A percentile compares a stretch with the other conserved stretches of the same genome.
phyloP scores from a whole-genome alignment of 2,329 filamentous ascomycete species.

The Talaromyces atroroseus region DNA sequence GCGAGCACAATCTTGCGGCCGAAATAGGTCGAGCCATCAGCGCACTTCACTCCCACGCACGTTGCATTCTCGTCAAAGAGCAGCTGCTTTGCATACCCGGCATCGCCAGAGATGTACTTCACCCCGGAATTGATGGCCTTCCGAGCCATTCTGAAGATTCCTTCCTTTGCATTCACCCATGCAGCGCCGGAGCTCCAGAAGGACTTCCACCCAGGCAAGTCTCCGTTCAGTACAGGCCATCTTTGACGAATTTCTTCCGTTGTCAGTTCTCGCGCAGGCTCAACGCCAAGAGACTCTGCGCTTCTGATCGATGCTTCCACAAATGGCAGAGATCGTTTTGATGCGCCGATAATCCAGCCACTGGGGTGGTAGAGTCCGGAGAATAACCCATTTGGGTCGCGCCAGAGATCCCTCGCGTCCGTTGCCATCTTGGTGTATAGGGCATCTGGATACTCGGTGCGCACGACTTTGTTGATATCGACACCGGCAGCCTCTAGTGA shows the following conservation, averaged over 20 bases:
- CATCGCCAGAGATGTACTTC: slow-evolving; percentile 40
- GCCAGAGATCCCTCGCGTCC: neutral
- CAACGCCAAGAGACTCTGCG: slow-evolving; percentile 6
- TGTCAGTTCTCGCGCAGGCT: slow-evolving; percentile 15
- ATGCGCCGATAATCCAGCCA: slow-evolving; percentile 18
- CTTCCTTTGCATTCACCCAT: slow-evolving; percentile 17
- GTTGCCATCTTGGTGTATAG: slow-evolving; percentile 4
- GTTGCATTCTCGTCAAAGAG: slow-evolving; percentile 35
- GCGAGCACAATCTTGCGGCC: slow-evolving; percentile 45
- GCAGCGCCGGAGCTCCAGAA: slow-evolving; percentile 19
- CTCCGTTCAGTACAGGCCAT: slow-evolving; percentile 41
- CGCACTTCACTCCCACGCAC: slow-evolving; percentile 40
- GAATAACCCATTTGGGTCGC: slow-evolving; percentile 3
- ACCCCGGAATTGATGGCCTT: slow-evolving; percentile 34
- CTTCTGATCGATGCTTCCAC: slow-evolving; percentile 15
- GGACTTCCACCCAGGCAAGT: slow-evolving; percentile 19
- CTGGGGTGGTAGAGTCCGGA: slow-evolving; percentile 7
- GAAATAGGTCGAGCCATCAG: slow-evolving; percentile 36
- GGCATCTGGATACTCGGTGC: slow-evolving; percentile 3
- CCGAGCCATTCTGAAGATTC: slow-evolving; percentile 15
- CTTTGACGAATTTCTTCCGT: slow-evolving; percentile 34
- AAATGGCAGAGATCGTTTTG: slow-evolving; percentile 11
- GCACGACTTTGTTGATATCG: slow-evolving; percentile 46
- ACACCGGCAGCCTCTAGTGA: slow-evolving; percentile 47
- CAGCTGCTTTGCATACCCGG: slow-evolving; percentile 32